Conservation (phyloP, 306 rosid species). For the Acacia melanoxylon region DNA sequence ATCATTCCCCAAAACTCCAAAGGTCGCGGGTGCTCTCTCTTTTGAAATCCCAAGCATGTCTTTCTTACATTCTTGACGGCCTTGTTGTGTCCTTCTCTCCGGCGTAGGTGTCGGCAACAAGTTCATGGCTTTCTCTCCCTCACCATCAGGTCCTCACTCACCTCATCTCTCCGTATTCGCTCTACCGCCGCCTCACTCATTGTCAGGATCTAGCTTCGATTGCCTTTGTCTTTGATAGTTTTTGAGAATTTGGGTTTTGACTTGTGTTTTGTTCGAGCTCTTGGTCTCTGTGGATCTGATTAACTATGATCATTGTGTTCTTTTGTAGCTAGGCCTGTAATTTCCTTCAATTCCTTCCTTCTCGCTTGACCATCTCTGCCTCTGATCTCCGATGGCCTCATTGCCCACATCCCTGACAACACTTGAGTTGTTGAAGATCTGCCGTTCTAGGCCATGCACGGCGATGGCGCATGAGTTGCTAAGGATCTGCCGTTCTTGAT, state of each 20-base stretch:
- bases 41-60: no score
- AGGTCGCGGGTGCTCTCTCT: no score
- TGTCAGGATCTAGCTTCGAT: neutral
- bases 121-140: slow-evolving; percentile 90
- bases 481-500: no score
- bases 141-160: slow-evolving; percentile 57
- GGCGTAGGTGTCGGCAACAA: slow-evolving; percentile 39
- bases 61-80: no score
- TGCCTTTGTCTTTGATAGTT: neutral
- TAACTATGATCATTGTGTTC: neutral
- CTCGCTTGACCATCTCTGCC: no score
- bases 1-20: no score
- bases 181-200: slow-evolving; percentile 64
- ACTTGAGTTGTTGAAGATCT: no score
- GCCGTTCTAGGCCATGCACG: no score
- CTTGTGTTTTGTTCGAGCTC: neutral
- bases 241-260: neutral
- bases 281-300: neutral
- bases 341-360: neutral
- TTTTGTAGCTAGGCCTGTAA: neutral
- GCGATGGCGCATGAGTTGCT: no score
- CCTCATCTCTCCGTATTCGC: slow-evolving; percentile 72
- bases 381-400: no score
- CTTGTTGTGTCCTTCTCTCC: slow-evolving; percentile 27
- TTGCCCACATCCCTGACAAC: no score